Conservation (phyloP, 176 grass and related monocot species). For the Coix lacrymajobi region DNA sequence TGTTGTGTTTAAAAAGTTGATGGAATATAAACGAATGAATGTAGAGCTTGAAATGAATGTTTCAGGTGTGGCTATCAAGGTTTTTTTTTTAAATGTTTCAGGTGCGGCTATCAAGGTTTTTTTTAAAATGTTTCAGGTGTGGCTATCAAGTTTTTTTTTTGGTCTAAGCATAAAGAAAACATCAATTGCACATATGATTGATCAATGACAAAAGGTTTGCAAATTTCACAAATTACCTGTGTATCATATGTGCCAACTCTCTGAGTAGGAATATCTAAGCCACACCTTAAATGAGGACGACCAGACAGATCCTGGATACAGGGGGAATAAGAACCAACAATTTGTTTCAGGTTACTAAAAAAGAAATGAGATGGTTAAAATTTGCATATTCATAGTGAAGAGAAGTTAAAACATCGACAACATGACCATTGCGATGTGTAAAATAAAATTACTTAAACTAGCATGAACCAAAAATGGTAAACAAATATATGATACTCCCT, state of each 20-base stretch:
- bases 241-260: slow-evolving; percentile 87
- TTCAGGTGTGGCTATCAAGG: background rate
- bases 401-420: background rate
- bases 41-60: background rate
- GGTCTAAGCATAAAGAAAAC: background rate
- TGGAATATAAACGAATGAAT: background rate
- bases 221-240: slow-evolving; percentile 45
- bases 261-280: slow-evolving; percentile 69
- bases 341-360: background rate
- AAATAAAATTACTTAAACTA: background rate
- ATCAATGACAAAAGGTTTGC: background rate
- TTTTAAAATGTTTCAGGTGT: background rate
- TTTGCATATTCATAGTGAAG: background rate
- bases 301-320: slow-evolving; percentile 83
- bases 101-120: background rate
- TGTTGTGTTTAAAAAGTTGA: background rate
- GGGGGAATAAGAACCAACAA: background rate
- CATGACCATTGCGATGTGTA: background rate
- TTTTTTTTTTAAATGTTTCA: background rate
- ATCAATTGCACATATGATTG: background rate
- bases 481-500: background rate
- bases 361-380: background rate
- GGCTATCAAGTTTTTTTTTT: background rate
- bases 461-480: background rate
- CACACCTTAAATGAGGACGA: slow-evolving; percentile 83